A percentile compares a stretch with the other conserved stretches of the same genome.
These are phyloP conservation scores for Rhynchospora tenuis DNA, from an alignment of 176 grass and related monocot genomes.

Conservation along the genomic window DNA sequence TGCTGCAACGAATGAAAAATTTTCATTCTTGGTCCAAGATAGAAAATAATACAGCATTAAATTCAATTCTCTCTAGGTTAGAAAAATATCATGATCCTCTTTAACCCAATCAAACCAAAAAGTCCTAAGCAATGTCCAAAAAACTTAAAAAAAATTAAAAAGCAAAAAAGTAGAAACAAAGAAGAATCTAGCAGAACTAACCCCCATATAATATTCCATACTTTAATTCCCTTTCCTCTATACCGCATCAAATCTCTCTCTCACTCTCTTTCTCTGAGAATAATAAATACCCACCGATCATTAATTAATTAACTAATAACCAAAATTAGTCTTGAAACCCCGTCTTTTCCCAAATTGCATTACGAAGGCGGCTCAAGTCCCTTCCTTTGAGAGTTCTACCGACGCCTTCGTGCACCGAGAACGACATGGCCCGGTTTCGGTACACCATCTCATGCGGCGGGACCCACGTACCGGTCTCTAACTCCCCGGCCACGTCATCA, in stretches of 20 bases:
- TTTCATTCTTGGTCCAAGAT: neutral
- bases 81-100: slow-evolving; percentile 11
- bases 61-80: slow-evolving; percentile 3
- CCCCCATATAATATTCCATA: slow-evolving; percentile 14
- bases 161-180: neutral
- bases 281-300: neutral
- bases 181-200: slow-evolving; percentile 21
- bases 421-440: slow-evolving; percentile 58
- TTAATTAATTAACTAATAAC: slow-evolving; percentile 6
- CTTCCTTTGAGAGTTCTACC: slow-evolving; percentile 93
- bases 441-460: slow-evolving; percentile 87
- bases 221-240: slow-evolving; percentile 7
- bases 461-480: slow-evolving; percentile 29
- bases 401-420: slow-evolving; percentile 82
- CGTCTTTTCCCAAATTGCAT: slow-evolving; percentile 96
- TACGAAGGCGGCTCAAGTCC: slow-evolving; percentile 86
- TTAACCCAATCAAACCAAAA: slow-evolving; percentile 4
- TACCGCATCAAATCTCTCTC: slow-evolving; percentile 22
- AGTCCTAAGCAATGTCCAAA: slow-evolving; percentile 4
- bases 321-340: slow-evolving; percentile 75
- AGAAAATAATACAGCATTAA: slow-evolving; percentile 10
- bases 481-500: neutral
- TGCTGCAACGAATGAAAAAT: neutral
- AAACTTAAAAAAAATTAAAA: neutral
- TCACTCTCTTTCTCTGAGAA: slow-evolving; percentile 8